phyloP scores from a whole-genome alignment of 129 eudicot species.

The Centella asiatica region DNA sequence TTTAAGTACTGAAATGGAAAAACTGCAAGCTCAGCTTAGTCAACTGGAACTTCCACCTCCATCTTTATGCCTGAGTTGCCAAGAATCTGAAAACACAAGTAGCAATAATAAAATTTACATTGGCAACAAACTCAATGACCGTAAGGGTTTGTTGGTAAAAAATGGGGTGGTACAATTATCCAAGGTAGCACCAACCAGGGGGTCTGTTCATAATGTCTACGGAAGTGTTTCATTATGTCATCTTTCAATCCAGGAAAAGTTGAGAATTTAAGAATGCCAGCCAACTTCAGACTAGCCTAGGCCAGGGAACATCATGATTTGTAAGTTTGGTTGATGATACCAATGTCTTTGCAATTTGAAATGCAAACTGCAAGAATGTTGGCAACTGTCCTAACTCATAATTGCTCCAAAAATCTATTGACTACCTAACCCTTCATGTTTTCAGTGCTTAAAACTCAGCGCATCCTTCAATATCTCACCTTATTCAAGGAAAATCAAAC shows the following conservation, averaged over 20 bases:
- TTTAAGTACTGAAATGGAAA: too few relatives aligned
- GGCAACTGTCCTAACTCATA: not conserved
- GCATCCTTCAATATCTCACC: too few relatives aligned
- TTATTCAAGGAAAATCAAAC: too few relatives aligned
- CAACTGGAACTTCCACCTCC: constrained; percentile 83
- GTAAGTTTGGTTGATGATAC: not conserved
- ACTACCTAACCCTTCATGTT: too few relatives aligned
- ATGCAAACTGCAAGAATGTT: not conserved
- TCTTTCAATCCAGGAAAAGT: not conserved
- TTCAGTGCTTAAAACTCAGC: too few relatives aligned
- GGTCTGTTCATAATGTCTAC: not conserved
- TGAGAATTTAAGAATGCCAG: not conserved
- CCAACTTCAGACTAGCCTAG: not conserved
- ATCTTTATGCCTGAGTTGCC: constrained; percentile 58
- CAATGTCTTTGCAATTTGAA: not conserved
- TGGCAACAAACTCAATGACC: not conserved
- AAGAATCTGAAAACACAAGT: constrained; percentile 39
- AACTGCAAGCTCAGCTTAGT: constrained; percentile 23
- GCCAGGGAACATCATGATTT: not conserved
- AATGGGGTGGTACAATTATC: not conserved
- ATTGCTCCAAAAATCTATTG: too few relatives aligned
- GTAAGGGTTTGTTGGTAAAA: not conserved
- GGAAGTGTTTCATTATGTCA: not conserved
- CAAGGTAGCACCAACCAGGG: not conserved
- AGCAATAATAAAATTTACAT: not conserved